Conservation (phyloP, 169 alveolate genomes). For the Plasmodium knowlesi region DNA sequence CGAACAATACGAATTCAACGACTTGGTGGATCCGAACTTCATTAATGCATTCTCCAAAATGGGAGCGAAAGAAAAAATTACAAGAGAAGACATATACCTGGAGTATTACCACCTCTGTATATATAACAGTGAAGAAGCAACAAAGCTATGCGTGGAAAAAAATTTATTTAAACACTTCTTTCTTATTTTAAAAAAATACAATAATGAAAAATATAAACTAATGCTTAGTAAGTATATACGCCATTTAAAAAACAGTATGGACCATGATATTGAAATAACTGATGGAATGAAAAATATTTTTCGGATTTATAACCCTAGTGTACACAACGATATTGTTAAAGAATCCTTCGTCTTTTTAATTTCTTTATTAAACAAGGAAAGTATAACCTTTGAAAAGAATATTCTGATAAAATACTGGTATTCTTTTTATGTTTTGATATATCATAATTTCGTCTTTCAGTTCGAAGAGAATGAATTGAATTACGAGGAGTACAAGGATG, state of each 20-base stretch:
- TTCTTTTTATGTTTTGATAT: not conserved
- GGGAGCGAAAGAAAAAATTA: conserved; percentile 28
- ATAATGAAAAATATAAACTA: conserved; percentile 35
- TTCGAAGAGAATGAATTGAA: conserved; percentile 41
- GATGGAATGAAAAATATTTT: conserved; percentile 32
- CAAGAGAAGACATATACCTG: conserved; percentile 46
- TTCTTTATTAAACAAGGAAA: conserved; percentile 32
- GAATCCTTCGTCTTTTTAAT: conserved; percentile 52
- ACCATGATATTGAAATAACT: conserved; percentile 31
- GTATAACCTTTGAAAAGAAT: conserved; percentile 40
- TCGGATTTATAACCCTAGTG: conserved; percentile 45
- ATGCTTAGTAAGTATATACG: conserved; percentile 51
- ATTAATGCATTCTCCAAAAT: conserved; percentile 3
- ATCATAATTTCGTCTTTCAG: conserved; percentile 54
- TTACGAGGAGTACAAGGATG: conserved; percentile 14
- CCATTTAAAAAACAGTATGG: not conserved
- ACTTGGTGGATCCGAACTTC: conserved; percentile 29
- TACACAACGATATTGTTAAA: conserved; percentile 6
- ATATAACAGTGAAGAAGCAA: conserved; percentile 61
- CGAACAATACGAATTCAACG: conserved; percentile 17
- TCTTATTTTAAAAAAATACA: conserved; percentile 55
- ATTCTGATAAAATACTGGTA: conserved; percentile 49
- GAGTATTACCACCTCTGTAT: conserved; percentile 48
- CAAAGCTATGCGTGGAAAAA: conserved; percentile 30
- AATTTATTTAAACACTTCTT: conserved; percentile 44